Conservation (phyloP, 2,329 filamentous ascomycete genomes). For the Pseudocercospora fijiensis region DNA sequence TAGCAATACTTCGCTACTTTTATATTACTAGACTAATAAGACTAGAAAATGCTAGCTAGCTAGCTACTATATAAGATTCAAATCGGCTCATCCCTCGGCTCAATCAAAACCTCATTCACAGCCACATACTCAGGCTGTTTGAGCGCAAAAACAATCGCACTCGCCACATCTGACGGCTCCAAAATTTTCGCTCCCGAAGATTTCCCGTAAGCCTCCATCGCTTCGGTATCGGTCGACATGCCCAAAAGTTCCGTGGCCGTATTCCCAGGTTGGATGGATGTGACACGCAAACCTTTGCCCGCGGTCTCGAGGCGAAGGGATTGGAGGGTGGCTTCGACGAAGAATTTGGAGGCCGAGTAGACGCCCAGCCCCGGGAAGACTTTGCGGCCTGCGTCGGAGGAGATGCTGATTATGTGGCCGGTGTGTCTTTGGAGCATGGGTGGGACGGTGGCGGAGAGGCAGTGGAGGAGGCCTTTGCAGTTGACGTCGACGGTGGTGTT, state of each 20-base stretch:
- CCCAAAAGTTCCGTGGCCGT: constrained; percentile 69
- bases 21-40: too few species aligned
- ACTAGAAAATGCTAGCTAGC: too few species aligned
- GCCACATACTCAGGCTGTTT: constrained; percentile 72
- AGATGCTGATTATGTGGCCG: constrained; percentile 77
- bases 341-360: constrained; percentile 82
- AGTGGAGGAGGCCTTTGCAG: constrained; percentile 78
- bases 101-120: constrained; percentile 77
- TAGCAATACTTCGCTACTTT: too few species aligned
- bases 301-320: constrained; percentile 72
- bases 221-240: constrained; percentile 74
- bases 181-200: constrained; percentile 73
- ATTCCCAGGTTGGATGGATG: constrained; percentile 74
- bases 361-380: constrained; percentile 79
- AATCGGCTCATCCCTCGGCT: constrained; percentile 73
- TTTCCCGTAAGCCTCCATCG: constrained; percentile 74
- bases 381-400: constrained; percentile 77
- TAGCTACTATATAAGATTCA: too few species aligned
- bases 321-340: constrained; percentile 79
- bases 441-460: constrained; percentile 67
- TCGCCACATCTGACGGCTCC: constrained; percentile 70
- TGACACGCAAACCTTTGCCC: constrained; percentile 69
- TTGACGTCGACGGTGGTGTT: constrained; percentile 81
- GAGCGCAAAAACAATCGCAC: constrained; percentile 70
- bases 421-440: constrained; percentile 66